Evolutionary conservation across 2,329 filamentous ascomycete genomes (phyloP).

Genomic region (Claviceps fusiformis): DNA sequence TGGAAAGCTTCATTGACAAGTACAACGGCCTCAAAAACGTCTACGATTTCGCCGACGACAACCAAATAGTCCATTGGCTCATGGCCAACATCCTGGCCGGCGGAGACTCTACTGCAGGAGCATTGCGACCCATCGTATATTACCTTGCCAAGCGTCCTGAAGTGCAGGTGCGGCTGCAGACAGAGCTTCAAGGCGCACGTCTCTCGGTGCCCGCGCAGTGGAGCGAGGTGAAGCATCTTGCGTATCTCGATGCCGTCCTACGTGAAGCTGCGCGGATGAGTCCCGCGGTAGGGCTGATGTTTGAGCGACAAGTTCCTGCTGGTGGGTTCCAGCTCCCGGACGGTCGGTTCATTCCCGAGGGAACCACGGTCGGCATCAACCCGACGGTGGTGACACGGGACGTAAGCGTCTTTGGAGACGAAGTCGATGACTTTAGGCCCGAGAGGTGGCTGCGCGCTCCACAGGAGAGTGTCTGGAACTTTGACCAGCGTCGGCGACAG

Average conservation of each 20-base stretch:
- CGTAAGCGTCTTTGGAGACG: constrained; percentile 26
- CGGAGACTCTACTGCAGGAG: constrained; percentile 23
- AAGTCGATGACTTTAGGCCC: constrained; percentile 30
- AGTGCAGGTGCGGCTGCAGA: constrained; percentile 15
- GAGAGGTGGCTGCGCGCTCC: constrained; percentile 31
- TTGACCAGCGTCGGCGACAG: constrained; percentile 17
- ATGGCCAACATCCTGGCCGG: constrained; percentile 17
- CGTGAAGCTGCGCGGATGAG: constrained; percentile 36
- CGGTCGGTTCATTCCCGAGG: constrained; percentile 21
- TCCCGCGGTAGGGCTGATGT: constrained; percentile 30
- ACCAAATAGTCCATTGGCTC: constrained; percentile 8
- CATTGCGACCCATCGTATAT: constrained; percentile 22
- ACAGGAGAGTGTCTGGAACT: constrained; percentile 12
- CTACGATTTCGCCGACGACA: constrained; percentile 22
- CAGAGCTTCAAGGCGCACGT: constrained; percentile 23
- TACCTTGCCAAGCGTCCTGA: constrained; percentile 20
- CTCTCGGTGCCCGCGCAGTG: constrained; percentile 10
- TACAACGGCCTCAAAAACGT: constrained; percentile 11
- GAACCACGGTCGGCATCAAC: constrained; percentile 27
- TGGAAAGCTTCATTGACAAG: constrained; percentile 13
- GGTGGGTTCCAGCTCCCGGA: constrained; percentile 22
- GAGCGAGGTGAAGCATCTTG: constrained; percentile 16
- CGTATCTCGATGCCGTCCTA: constrained; percentile 37
- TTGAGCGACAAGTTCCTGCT: constrained; percentile 36
- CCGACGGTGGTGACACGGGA: constrained; percentile 26